These are phyloP conservation scores for Kodamaea jinghongensis DNA, from an alignment of 805 yeast genomes.

Conservation along the genomic window DNA sequence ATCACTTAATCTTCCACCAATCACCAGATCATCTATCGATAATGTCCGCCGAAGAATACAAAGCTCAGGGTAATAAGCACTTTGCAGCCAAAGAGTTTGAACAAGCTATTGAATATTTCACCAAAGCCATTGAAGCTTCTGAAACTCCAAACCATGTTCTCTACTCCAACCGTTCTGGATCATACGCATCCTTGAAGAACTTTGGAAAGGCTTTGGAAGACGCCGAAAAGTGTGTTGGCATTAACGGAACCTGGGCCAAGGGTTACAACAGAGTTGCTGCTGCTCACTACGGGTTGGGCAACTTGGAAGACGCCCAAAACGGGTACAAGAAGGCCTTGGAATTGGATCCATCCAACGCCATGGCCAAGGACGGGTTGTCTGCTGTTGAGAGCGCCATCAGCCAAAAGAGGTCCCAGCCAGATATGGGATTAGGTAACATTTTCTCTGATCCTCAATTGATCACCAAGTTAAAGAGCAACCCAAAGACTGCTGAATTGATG, in stretches of 20 bases:
- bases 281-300: constrained; percentile 84
- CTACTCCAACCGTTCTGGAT: constrained; percentile 91
- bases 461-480: constrained; percentile 72
- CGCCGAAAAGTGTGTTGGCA: constrained; percentile 77
- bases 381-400: constrained; percentile 63
- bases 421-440: constrained; percentile 71
- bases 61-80: constrained; percentile 91
- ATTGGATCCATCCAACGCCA: constrained; percentile 75
- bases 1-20: not conserved
- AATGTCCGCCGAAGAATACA: constrained; percentile 71
- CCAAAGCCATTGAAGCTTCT: constrained; percentile 84
- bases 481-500: constrained; percentile 83
- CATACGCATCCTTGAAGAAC: constrained; percentile 75
- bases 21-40: constrained; percentile 1
- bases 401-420: constrained; percentile 56
- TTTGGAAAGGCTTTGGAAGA: constrained; percentile 76
- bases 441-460: constrained; percentile 79
- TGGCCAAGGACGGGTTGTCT: constrained; percentile 80
- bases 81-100: constrained; percentile 83
- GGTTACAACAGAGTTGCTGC: constrained; percentile 94
- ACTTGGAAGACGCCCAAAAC: constrained; percentile 68
- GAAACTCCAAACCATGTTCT: constrained; percentile 86
- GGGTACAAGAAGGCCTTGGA: constrained; percentile 78
- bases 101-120: constrained; percentile 75
- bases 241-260: constrained; percentile 90